Evolutionary conservation across 352 stramenopile species (phyloP).

Genomic region (Pythium dissotocum): DNA sequence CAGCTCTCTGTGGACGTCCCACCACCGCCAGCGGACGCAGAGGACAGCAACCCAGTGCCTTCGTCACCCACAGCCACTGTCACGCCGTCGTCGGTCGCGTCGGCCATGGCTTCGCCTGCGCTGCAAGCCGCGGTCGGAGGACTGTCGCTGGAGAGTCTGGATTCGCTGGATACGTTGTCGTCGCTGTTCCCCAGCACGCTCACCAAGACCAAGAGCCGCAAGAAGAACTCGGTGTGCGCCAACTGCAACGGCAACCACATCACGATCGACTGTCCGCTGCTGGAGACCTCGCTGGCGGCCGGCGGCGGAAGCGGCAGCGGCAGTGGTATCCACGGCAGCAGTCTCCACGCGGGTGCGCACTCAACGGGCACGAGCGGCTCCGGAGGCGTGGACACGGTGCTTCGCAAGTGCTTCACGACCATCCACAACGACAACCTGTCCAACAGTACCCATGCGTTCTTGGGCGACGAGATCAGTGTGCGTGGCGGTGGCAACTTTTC

Average conservation of each 20-base stretch:
- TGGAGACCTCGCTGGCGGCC: conserved; percentile 48
- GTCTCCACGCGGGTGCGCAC: conserved; percentile 17
- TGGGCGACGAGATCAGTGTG: conserved; percentile 87
- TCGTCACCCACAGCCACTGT: conserved; percentile 15
- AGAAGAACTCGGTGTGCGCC: conserved; percentile 65
- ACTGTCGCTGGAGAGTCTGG: conserved; percentile 13
- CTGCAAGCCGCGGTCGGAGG: background rate
- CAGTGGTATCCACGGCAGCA: background rate
- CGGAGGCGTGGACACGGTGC: conserved; percentile 58
- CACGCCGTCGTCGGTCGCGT: conserved; percentile 23
- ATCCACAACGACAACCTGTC: conserved; percentile 85
- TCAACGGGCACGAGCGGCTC: conserved; percentile 1
- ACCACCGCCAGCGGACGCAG: background rate
- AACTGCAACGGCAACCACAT: conserved; percentile 86
- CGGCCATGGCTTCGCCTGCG: conserved; percentile 13
- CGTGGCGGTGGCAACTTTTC: conserved; percentile 57
- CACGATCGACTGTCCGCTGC: conserved; percentile 70
- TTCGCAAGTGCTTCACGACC: conserved; percentile 87
- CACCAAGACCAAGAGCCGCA: conserved; percentile 55
- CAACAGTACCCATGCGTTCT: conserved; percentile 83
- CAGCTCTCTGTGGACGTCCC: conserved; percentile 23
- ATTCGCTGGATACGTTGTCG: conserved; percentile 15
- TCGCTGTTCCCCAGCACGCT: conserved; percentile 41
- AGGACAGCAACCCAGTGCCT: background rate
- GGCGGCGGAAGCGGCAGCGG: background rate